Conservation (phyloP, 257 asterid species). For the Solanum tarijense region DNA sequence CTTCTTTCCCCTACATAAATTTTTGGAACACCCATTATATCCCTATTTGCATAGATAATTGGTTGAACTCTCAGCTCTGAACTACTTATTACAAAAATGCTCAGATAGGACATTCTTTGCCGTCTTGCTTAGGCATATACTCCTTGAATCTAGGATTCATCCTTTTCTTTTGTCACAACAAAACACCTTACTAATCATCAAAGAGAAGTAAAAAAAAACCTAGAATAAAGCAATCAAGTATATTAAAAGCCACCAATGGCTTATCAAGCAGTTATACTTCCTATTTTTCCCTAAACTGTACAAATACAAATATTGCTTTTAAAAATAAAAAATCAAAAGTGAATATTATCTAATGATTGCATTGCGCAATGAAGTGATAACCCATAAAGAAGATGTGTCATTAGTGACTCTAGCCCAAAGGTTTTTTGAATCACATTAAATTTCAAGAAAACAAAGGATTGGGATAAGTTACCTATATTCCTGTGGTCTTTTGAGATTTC, state of each 20-base stretch:
- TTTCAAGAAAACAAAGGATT: not conserved
- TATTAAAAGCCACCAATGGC: not conserved
- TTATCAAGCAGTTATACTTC: not conserved
- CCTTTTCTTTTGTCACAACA: not conserved
- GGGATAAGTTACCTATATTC: not conserved
- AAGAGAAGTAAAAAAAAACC: not conserved
- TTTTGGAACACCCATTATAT: not conserved
- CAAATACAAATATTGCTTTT: not conserved
- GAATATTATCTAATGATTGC: not conserved
- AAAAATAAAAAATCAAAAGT: not conserved
- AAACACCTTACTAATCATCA: not conserved
- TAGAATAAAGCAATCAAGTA: not conserved
- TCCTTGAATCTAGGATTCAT: not conserved
- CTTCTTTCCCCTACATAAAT: not conserved
- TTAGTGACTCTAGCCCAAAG: not conserved
- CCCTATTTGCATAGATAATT: not conserved
- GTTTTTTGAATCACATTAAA: not conserved
- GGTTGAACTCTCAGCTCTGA: not conserved
- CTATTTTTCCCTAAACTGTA: not conserved
- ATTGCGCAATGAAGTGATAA: not conserved
- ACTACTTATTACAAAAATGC: not conserved
- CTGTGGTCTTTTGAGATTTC: not conserved
- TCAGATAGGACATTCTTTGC: not conserved
- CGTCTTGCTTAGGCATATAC: not conserved
- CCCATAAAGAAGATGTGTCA: not conserved